Base-by-base conservation (phyloP, 1,284 basidiomycete genomes). In the Fomitopsis betulina region DNA sequence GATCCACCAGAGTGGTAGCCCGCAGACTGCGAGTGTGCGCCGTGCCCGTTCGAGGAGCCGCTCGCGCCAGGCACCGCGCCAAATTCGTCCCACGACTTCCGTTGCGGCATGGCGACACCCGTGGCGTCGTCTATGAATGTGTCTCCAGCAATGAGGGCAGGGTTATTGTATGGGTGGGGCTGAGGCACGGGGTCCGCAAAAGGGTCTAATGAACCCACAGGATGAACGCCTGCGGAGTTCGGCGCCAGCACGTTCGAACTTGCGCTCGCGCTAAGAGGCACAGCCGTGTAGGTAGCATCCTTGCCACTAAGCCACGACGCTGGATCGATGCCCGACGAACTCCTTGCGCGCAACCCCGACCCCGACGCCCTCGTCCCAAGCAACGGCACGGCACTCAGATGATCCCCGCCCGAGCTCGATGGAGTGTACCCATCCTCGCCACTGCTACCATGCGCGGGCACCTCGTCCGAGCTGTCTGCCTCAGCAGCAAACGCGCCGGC, bases 241-340 rank as follows among this genome's bases (percentile, higher is more conserved):
- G 23, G 23, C 25, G 37, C 27, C 9, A 53, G 23, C 5, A 40
- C 21, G 25, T 47, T 47, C 27, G 45, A 47, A 27, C 45, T 47
- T 15, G 47, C 47, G 15, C 27, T 40, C 53, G 53, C 53, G 17
- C 37, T 39, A 35, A 54, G 40, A 2, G 53, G 53, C 3, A 54
- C 53, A 3, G 33, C 47, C 19, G 47, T 39, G 32, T 61, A 65
- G 10, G 60, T 59, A 10, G 61, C 56, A 2, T 63, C 59, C 2
- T 58, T 63, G 0, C 65, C 65, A 2, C 67, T 65, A 1, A 69
- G 40, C 68, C 68, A 69, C n/a, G 59, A 64, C 1, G 66, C 64
- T 10, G 67, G 63, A 17, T 67, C 68, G 23, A 60, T 59, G 1
- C 64, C 43, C 58, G 54, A 33, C 32, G 58, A 39, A 27, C 32